Base-by-base conservation (phyloP, 2,329 filamentous ascomycete species). In the Exophiala dermatitidis region DNA sequence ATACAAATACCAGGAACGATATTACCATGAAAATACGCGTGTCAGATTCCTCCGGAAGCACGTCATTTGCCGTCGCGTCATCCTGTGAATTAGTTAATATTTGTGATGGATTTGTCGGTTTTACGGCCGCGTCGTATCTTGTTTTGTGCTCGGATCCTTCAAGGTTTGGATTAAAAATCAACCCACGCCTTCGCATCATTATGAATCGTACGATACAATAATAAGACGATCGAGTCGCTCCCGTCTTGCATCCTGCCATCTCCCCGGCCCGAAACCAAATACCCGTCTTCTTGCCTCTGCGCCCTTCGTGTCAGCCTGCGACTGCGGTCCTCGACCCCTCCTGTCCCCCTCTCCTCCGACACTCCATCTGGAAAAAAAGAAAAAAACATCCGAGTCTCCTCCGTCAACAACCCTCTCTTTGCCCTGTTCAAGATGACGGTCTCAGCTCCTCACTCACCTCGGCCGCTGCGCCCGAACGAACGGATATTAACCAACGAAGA, bases 401-500 rank as follows among this genome's bases (percentile, higher is more conserved):
- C 19, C 19, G 1, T 19, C 19, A 19, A 19, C 19, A 19, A 19
- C 19, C 19, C 19, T 19, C 19, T 19, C 19, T 19, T 19, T 19
- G 19, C 12, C 10, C 7, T 31, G 4, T n/a, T 10, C 43, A 50
- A 29, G 9, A 59, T 59, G 57, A 59, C 57, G 30, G 37, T 54
- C 5, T 9, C 38, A 28, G 28, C 12, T 28, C 38, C 38, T 26
- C 38, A 41, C 10, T 59, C 59, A 7, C 59, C 59, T 50, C 56
- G 59, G 9, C 59, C 59, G 47, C 59, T 61, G 5, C 52, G 54
- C n/a, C 59, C 59, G 7, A 28, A 59, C 37, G 58, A 63, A 38
- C 58, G 60, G 7, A 60, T 60, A 49, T 59, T 61, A 55, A 67
- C 66, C 58, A 67, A 64, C 59, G 64, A 54, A 56, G 74, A 77